These are phyloP conservation scores for Candida sanyaensis DNA, from an alignment of 1,139 yeast species.

Conservation along the genomic window DNA sequence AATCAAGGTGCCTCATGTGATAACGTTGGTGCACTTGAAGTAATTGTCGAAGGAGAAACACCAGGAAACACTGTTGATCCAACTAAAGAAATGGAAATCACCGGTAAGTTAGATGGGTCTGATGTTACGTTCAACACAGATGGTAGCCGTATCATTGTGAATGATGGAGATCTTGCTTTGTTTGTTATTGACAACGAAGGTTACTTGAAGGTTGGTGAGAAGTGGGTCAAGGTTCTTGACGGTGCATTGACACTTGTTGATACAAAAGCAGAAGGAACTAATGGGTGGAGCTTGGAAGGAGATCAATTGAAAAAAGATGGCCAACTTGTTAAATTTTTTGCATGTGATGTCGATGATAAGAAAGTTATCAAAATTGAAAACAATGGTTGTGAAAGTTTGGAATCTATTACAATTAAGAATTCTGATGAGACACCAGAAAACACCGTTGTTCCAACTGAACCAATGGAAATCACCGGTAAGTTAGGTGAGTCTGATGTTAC, in stretches of 20 bases:
- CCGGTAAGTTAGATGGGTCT: not conserved
- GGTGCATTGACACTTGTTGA: not conserved
- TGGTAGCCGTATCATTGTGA: not conserved
- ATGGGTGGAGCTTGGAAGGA: not conserved
- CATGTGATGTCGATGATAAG: not conserved
- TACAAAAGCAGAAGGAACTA: not conserved
- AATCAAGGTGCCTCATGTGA: no score
- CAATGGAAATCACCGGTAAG: not conserved
- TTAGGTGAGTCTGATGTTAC: not conserved
- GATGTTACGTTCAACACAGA: not conserved
- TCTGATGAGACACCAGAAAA: not conserved
- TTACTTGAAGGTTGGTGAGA: not conserved
- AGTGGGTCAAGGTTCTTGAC: not conserved
- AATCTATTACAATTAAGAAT: no score
- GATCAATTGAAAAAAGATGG: not conserved
- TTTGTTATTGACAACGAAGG: not conserved
- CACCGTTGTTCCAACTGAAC: constrained; percentile 4
- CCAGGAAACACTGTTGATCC: constrained; percentile 4
- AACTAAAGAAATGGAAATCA: not conserved
- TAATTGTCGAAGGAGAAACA: not conserved
- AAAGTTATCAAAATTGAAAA: not conserved
- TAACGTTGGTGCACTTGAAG: no score
- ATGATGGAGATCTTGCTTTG: not conserved
- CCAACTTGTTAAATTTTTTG: not conserved
- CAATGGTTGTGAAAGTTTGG: not conserved